Evolutionary conservation across 2,329 filamentous ascomycete species (phyloP).

Genomic region (Ustilaginoidea virens): DNA sequence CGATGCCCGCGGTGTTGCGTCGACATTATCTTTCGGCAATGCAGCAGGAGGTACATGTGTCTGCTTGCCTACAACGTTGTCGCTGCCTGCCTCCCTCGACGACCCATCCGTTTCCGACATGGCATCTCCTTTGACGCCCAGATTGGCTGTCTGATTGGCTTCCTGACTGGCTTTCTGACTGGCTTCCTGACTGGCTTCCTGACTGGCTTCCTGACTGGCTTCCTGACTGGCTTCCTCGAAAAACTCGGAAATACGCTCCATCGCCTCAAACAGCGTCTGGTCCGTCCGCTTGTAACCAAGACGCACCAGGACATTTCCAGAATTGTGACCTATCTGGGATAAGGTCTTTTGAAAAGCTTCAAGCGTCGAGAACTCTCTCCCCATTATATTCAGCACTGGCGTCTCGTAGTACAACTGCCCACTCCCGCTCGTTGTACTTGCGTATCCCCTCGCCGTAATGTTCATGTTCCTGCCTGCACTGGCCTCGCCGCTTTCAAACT

Average conservation of each 20-base stretch:
- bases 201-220: conserved; percentile 6
- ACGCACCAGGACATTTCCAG: conserved; percentile 64
- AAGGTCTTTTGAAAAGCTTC: conserved; percentile 79
- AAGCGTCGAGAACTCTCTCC: conserved; percentile 61
- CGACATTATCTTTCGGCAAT: too few relatives aligned
- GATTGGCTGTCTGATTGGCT: too few relatives aligned
- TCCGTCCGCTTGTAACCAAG: conserved; percentile 64
- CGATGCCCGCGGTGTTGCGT: too few relatives aligned
- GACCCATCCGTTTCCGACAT: too few relatives aligned
- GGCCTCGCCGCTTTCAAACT: conserved; percentile 69
- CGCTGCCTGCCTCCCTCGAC: not conserved
- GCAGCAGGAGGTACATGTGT: too few relatives aligned
- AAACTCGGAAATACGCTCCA: conserved; percentile 63
- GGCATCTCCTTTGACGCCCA: too few relatives aligned
- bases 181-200: conserved; percentile 2
- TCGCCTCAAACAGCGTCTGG: conserved; percentile 69
- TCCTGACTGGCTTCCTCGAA: conserved; percentile 37
- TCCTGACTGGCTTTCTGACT: too few relatives aligned
- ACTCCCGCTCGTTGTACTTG: conserved; percentile 42
- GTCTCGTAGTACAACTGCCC: conserved; percentile 80
- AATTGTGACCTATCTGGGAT: conserved; percentile 73
- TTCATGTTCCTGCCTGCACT: conserved; percentile 50
- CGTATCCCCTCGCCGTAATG: conserved; percentile 69
- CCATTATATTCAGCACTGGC: conserved; percentile 72
- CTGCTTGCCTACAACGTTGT: too few relatives aligned